phyloP scores from a whole-genome alignment of 352 stramenopile genomes.

The Discostella stelligera region DNA sequence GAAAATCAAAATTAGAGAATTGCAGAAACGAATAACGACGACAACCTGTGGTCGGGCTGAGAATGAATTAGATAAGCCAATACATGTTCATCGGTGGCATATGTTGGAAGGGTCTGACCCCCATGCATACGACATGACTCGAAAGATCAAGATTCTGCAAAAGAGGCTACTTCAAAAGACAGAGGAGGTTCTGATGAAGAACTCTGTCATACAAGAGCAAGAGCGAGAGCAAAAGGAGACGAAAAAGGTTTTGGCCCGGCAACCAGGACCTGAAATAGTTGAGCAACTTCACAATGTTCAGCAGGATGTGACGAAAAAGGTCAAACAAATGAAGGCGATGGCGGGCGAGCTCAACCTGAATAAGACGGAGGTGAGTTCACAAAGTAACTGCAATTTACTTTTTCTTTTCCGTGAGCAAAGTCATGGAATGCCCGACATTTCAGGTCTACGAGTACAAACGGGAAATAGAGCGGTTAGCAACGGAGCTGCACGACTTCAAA shows the following conservation, averaged over 20 bases:
- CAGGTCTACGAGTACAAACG: slow-evolving; percentile 83
- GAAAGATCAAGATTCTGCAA: slow-evolving; percentile 95
- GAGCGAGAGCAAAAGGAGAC: slow-evolving; percentile 93
- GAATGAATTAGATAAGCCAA: slow-evolving; percentile 94
- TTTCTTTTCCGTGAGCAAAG: not conserved
- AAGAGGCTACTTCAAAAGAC: slow-evolving; percentile 93
- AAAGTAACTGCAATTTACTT: not conserved
- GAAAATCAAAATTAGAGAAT: slow-evolving; percentile 92
- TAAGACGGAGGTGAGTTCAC: slow-evolving; percentile 70
- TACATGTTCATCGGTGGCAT: slow-evolving; percentile 96
- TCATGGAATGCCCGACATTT: slow-evolving; percentile 54
- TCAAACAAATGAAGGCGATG: slow-evolving; percentile 95
- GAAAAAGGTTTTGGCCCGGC: slow-evolving; percentile 89
- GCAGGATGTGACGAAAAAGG: slow-evolving; percentile 93
- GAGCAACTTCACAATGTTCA: slow-evolving; percentile 94
- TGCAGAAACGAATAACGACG: slow-evolving; percentile 90
- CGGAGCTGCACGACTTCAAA: slow-evolving; percentile 43
- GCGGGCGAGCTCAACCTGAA: slow-evolving; percentile 96
- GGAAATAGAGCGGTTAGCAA: slow-evolving; percentile 63
- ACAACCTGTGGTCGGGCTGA: slow-evolving; percentile 87
- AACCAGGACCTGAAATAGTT: slow-evolving; percentile 92
- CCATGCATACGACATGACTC: slow-evolving; percentile 92
- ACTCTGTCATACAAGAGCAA: slow-evolving; percentile 93
- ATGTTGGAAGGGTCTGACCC: slow-evolving; percentile 96
- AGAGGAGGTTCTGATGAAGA: slow-evolving; percentile 91